A percentile compares a stretch with the other conserved stretches of the same genome.
These are phyloP conservation scores for Skeletonema marinoi DNA, from an alignment of 108 stramenopile genomes.

Conservation along the genomic window DNA sequence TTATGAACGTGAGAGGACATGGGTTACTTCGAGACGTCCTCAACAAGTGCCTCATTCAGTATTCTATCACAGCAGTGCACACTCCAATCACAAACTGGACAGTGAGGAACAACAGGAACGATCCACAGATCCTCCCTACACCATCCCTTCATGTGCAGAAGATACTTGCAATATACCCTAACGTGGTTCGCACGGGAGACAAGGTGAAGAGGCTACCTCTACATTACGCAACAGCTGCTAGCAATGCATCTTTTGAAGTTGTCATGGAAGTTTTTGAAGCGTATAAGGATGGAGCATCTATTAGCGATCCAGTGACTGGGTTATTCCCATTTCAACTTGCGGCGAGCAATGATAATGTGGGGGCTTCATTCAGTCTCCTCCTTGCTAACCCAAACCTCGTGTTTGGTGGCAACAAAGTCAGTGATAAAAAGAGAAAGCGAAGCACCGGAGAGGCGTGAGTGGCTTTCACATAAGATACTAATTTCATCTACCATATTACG, in stretches of 20 bases:
- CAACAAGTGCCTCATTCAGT: constrained; percentile 6
- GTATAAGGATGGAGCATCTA: background rate
- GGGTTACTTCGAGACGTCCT: background rate
- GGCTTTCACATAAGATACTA: too few species aligned
- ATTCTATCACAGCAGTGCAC: background rate
- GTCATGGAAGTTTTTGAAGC: background rate
- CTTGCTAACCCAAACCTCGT: background rate
- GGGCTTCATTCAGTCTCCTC: too few species aligned
- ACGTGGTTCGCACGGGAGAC: background rate
- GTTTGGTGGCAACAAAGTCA: background rate
- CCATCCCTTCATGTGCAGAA: background rate
- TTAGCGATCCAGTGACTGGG: background rate
- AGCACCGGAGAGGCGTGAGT: background rate
- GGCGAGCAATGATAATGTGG: too few species aligned
- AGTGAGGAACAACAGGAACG: background rate
- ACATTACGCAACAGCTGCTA: background rate
- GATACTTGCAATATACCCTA: background rate
- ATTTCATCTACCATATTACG: too few species aligned
- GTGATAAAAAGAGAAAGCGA: background rate
- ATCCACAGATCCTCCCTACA: background rate
- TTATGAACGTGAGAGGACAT: background rate
- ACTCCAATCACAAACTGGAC: background rate
- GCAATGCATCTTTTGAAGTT: background rate
- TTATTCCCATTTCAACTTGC: background rate
- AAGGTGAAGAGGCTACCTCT: background rate